Evolutionary conservation across 177 flowering plant genomes (phyloP), one percentile per base, ranked within the genome.

Genomic region (Vitis hybrid): DNA sequence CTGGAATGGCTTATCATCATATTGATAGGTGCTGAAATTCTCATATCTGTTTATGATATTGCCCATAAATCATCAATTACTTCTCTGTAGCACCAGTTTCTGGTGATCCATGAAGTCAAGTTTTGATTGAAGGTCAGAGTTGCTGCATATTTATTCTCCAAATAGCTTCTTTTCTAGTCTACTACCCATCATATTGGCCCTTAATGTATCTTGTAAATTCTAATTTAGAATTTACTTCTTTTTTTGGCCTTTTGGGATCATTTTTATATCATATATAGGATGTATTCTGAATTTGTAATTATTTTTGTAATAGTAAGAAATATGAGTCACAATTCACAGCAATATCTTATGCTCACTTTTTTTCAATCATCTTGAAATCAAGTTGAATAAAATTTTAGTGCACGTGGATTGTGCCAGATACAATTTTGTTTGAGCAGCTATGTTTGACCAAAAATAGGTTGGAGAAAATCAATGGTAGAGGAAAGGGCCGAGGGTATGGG

Each of bases 1-100:
- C 81, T 95, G 78, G 98, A 93, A 70, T 93, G 98, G 98, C 83
- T 91, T 56, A 90, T 95, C 79, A 95, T 95, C 70, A 74, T 92
- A 51, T 72, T 95, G 79, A 93, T 95, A 2, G 82, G 87, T 70
- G 93, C 87, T 33, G 99, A 94, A 77, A 90, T 93, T 70, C 82
- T 91, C 14, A 82, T 93, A 22, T 93, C 94, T 64, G 78, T 93
- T 10, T 94, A 89, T 73, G 91, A 88, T 73, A 83, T 92, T 67
- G 79, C 82, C 56, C 88, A 81, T 29, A 86, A 78, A 75, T 89
- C 94, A 56, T 61, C 82, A 56, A 79, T 83, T 49, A 64, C 81
- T 19, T 55, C 81, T 8, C 62, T 78, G 19, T 81, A 82, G 78
- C 61, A 60, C 39, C 11, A 49, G 31, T 53, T 70, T 3, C 29